Evolutionary conservation across 192 early-diverging fungal genomes (phyloP), one percentile per base, ranked within the genome.

Genomic region (Backusella psychrophila): DNA sequence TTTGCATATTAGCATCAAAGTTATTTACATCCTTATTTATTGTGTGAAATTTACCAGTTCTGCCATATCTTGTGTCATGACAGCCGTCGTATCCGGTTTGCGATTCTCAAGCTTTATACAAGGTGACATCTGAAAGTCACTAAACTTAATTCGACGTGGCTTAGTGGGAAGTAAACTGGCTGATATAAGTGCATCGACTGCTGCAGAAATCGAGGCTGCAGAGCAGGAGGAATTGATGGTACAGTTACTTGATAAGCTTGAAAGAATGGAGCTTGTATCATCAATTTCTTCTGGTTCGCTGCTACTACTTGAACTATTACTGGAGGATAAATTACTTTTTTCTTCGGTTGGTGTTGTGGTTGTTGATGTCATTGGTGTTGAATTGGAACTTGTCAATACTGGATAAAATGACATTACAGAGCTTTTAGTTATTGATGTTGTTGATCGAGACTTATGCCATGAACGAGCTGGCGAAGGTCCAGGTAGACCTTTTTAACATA

Each of bases 21-120:
- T 77, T 15, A 34, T 70, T 38, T 12, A n/a, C 41, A 26, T 29
- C 11, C 9, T 34, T 56, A 35, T 42, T 6, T 68, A 7, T 12
- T 53, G 12, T 31, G 11, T 67, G 33, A 53, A 2, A 5, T 67
- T 56, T 86, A 89, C 88, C 74, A 85, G 83, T 14, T 87, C 86
- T 19, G 88, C 88, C 14, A 84, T 68, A 19, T 79, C 69, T 12
- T 73, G 52, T 41, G 82, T 80, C 35, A 89, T 71, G 6, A 87
- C 85, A 21, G 85, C 83, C 39, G 83, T 81, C 1, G 85, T 85
- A 49, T 87, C 85, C 0, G 78, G 67, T n/a, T 75, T 56, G 71
- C 84, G 84, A 42, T 82, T 82, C 31, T 79, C 36, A 69, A 89
- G 72, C 33, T 81, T 77, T 9, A 82, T 75, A 12, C 82, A 69